phyloP scores from a whole-genome alignment of 2,329 filamentous ascomycete genomes.

The Coniochaeta hoffmannii region DNA sequence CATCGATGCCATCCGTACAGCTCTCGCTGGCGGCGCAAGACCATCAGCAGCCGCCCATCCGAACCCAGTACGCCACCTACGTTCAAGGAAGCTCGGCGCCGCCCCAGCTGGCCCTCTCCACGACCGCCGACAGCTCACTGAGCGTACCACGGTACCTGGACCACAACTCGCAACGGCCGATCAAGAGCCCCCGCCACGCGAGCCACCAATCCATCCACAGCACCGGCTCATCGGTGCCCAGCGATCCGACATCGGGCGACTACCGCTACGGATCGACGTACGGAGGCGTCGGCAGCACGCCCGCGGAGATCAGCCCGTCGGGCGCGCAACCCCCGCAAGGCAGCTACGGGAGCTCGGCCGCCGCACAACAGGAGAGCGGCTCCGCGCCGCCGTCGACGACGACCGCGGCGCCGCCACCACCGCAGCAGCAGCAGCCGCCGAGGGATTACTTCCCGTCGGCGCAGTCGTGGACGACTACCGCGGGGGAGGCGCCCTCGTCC shows the following conservation, averaged over 20 bases:
- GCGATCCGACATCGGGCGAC: slow-evolving; percentile 42
- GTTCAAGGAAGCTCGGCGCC: slow-evolving; percentile 41
- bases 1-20: slow-evolving; percentile 46
- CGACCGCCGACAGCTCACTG: slow-evolving; percentile 36
- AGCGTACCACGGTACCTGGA: slow-evolving; percentile 52
- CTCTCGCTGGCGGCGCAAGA: slow-evolving; percentile 42
- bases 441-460: slow-evolving; percentile 49
- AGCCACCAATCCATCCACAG: slow-evolving; percentile 48
- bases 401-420: slow-evolving; percentile 19
- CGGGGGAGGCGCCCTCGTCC: slow-evolving; percentile 35
- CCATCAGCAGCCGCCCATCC: slow-evolving; percentile 34
- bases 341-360: slow-evolving; percentile 4
- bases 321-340: slow-evolving; percentile 17
- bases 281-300: slow-evolving; percentile 22
- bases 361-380: slow-evolving; percentile 8
- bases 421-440: no score
- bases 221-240: slow-evolving; percentile 34
- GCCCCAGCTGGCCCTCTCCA: slow-evolving; percentile 33
- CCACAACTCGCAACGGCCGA: slow-evolving; percentile 40
- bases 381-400: slow-evolving; percentile 13
- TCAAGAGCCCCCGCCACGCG: slow-evolving; percentile 48
- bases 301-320: slow-evolving; percentile 27
- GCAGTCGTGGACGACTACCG: slow-evolving; percentile 43
- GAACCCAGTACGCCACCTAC: slow-evolving; percentile 47
- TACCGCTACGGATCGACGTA: slow-evolving; percentile 47